Evolutionary conservation across 2,329 filamentous ascomycete species (phyloP), one percentile per base, ranked within the genome.

Genomic region (Fusarium buxicola): DNA sequence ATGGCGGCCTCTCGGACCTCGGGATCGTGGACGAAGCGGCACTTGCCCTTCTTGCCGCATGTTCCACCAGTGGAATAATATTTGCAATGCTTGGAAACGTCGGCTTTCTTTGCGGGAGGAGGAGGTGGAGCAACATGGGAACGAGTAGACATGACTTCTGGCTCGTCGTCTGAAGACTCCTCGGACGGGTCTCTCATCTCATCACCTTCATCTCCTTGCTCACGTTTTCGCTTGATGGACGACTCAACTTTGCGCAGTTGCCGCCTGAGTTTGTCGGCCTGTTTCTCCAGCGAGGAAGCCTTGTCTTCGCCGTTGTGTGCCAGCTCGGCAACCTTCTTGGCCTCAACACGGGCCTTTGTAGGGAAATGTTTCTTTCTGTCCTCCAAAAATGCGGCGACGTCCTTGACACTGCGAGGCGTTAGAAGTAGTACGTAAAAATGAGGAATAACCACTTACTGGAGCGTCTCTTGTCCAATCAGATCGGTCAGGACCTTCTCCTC

Each of bases 361-460:
- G 94, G 94, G 73, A 86, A 98, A 47, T 89, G 89, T 65, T 87
- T 89, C 72, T 84, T 90, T 57, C 94, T 87, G 75, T 97, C 92
- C 45, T 87, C 87, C 62, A 96, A 86, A 87, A 92, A 98, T 7
- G 87, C 86, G 21, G 87, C 84, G 52, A 97, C 83, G 71, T 97
- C 93, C 56, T 86, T 85, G 13, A 85, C 80, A 55, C 84, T 87
- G 51, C 27, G 28, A 31, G n/a, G 43, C 35, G 49, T 70, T 49
- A 71, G 63, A 30, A 46, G 11, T 15, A 21, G 16, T 7, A 13
- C 21, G 31, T 13, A 11, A 25, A n/a, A 18, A 38, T n/a, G 18
- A 4, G 8, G 24, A 13, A 31, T 11, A 8, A 7, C 34, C 39
- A 77, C 84, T 76, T 81, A 87, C 81, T 84, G 80, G 38, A 85